These are phyloP conservation scores for Cyamopsis tetragonoloba DNA, from an alignment of 306 rosid species.

Conservation along the genomic window DNA sequence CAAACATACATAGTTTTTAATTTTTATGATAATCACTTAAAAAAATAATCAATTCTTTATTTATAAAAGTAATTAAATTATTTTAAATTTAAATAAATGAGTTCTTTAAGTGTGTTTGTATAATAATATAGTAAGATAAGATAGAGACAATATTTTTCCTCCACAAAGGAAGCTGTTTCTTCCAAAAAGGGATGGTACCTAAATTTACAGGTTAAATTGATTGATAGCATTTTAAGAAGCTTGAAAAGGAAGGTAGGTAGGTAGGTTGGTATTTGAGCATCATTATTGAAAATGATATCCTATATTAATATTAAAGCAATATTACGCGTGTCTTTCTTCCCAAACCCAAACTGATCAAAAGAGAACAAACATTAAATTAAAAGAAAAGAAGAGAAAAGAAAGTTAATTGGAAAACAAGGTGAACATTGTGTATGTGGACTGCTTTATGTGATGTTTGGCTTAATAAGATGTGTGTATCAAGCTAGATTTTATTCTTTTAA, in stretches of 20 bases:
- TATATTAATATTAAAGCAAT: too few relatives aligned
- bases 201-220: conserved; percentile 11
- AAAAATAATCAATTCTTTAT: too few relatives aligned
- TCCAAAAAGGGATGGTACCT: conserved; percentile 13
- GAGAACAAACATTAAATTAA: too few relatives aligned
- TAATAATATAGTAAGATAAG: not conserved
- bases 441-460: not conserved
- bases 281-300: not conserved
- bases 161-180: conserved; percentile 14
- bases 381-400: too few relatives aligned
- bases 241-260: conserved; percentile 13
- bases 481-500: too few relatives aligned
- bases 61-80: too few relatives aligned
- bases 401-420: not conserved
- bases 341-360: not conserved
- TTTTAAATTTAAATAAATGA: too few relatives aligned
- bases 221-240: not conserved
- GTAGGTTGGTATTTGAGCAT: not conserved
- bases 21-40: too few relatives aligned
- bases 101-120: too few relatives aligned
- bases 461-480: not conserved
- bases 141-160: conserved; percentile 3
- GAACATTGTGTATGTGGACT: not conserved
- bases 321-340: not conserved
- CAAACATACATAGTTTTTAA: too few relatives aligned